A percentile compares a stretch with the other conserved stretches of the same genome.
Evolutionary conservation across 2,329 filamentous ascomycete genomes (phyloP).

Genomic region (Cytospora leucostoma): DNA sequence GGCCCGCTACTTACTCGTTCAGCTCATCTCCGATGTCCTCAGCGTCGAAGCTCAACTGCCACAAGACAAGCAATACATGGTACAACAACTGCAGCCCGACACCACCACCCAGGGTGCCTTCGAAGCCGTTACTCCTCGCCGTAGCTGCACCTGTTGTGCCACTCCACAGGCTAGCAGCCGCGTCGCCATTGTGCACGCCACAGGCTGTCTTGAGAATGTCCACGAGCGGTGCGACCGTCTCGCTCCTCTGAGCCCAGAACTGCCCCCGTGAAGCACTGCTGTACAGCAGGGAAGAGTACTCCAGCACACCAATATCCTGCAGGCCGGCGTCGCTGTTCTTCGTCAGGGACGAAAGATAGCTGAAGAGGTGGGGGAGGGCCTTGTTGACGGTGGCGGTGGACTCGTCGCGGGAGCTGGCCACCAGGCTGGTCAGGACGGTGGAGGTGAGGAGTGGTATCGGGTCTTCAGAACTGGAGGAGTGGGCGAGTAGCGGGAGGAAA

Average conservation of each 20-base stretch:
- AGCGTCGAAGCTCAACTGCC: constrained; percentile 96
- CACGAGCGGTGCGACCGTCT: constrained; percentile 80
- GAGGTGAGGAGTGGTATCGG: constrained; percentile 88
- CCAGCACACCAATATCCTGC: constrained; percentile 93
- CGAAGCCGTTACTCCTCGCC: constrained; percentile 60
- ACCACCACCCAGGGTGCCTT: constrained; percentile 70
- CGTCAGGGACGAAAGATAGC: constrained; percentile 80
- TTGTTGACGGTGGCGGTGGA: constrained; percentile 65
- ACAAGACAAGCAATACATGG: constrained; percentile 88
- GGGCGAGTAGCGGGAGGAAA: constrained; percentile 79
- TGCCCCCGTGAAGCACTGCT: constrained; percentile 72
- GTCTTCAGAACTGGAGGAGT: constrained; percentile 73
- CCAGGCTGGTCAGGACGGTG: constrained; percentile 78
- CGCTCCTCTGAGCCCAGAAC: constrained; percentile 88
- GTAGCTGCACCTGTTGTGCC: constrained; percentile 45
- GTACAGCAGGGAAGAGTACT: constrained; percentile 83
- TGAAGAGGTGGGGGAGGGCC: constrained; percentile 79
- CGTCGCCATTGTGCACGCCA: constrained; percentile 66
- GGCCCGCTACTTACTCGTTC: constrained; percentile 68
- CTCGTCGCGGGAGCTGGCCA: constrained; percentile 67
- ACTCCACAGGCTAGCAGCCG: constrained; percentile 63
- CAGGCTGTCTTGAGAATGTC: constrained; percentile 80
- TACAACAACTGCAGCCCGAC: constrained; percentile 93
- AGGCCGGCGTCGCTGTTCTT: constrained; percentile 85
- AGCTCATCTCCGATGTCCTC: constrained; percentile 71